Evolutionary conservation across 768 basidiomycete genomes (phyloP).

Genomic region (Flagelloscypha sp.): DNA sequence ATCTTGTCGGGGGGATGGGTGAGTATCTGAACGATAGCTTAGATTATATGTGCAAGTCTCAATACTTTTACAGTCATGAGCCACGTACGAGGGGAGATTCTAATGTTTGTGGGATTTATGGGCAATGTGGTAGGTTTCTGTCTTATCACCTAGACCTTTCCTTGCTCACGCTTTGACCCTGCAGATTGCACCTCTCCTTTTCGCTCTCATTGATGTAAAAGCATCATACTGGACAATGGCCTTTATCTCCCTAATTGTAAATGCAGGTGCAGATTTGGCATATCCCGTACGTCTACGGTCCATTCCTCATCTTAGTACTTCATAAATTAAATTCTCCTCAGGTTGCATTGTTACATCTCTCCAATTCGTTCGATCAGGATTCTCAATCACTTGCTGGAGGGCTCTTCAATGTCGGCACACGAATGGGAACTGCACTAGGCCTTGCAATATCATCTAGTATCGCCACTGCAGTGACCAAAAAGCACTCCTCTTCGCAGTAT

Average conservation of each 20-base stretch:
- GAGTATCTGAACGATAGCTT: too few species aligned
- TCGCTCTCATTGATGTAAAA: slow-evolving; percentile 21
- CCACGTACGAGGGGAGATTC: slow-evolving; percentile 19
- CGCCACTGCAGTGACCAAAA: slow-evolving; percentile 18
- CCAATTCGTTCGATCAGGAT: slow-evolving; percentile 17
- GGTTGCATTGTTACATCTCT: slow-evolving; percentile 21
- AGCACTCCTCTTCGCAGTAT: too few species aligned
- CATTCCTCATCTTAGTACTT: too few species aligned
- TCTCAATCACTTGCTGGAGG: slow-evolving; percentile 24
- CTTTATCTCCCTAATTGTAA: slow-evolving; percentile 19
- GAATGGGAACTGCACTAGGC: slow-evolving; percentile 9
- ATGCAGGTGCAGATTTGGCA: slow-evolving; percentile 17
- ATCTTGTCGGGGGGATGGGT: slow-evolving; percentile 14
- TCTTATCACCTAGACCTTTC: neutral
- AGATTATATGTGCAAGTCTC: too few species aligned
- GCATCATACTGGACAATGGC: slow-evolving; percentile 24
- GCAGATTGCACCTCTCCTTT: slow-evolving; percentile 23
- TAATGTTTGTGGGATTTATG: slow-evolving; percentile 21
- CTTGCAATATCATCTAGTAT: slow-evolving; percentile 24
- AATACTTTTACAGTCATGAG: too few species aligned
- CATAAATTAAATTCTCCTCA: too few species aligned
- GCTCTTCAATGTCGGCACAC: slow-evolving; percentile 23
- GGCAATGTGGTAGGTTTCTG: slow-evolving; percentile 19
- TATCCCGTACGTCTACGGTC: too few species aligned
- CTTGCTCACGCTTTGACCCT: slow-evolving; percentile 5